A percentile compares a stretch with the other conserved stretches of the same genome.
Conservation (phyloP, 768 basidiomycete genomes). For the Rhodotorula babjevae region DNA sequence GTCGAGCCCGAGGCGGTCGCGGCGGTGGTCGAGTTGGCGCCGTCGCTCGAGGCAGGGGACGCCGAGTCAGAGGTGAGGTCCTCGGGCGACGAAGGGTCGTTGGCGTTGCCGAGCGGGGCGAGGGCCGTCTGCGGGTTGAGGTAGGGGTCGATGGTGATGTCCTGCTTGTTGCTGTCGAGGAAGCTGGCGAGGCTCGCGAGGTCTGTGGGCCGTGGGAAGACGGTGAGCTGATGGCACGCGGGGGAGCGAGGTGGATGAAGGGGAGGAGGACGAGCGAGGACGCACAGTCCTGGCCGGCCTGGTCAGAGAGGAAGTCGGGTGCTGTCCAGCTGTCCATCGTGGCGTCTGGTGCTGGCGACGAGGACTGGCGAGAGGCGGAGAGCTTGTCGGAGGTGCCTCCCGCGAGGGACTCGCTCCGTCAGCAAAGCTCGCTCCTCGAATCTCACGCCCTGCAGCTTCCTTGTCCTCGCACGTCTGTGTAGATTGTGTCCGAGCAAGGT, state of each 20-base stretch:
- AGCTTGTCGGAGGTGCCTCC: too few species aligned
- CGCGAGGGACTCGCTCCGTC: too few species aligned
- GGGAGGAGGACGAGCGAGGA: neutral
- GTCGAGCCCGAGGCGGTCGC: too few species aligned
- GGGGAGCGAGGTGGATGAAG: neutral
- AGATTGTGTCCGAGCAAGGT: too few species aligned
- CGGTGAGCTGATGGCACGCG: neutral
- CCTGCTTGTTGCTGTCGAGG: slow-evolving; percentile 7
- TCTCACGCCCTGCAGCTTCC: too few species aligned
- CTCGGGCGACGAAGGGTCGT: slow-evolving; percentile 15
- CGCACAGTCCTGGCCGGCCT: slow-evolving; percentile 3
- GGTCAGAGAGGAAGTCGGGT: neutral
- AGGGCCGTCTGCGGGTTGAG: neutral
- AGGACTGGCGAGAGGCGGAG: too few species aligned
- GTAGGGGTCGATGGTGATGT: slow-evolving; percentile 3
- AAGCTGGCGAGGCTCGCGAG: slow-evolving; percentile 13
- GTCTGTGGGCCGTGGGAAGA: neutral
- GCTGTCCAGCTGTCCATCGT: neutral
- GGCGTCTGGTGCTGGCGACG: neutral
- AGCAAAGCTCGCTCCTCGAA: too few species aligned
- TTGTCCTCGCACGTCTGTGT: too few species aligned
- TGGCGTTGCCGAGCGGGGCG: neutral
- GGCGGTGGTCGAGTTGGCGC: neutral
- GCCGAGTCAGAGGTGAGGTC: slow-evolving; percentile 14
- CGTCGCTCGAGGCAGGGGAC: slow-evolving; percentile 10